A percentile compares a stretch with the other conserved stretches of the same genome.
Evolutionary conservation across 1,139 yeast species (phyloP).

Genomic region (Trichomonascaceae sp.): DNA sequence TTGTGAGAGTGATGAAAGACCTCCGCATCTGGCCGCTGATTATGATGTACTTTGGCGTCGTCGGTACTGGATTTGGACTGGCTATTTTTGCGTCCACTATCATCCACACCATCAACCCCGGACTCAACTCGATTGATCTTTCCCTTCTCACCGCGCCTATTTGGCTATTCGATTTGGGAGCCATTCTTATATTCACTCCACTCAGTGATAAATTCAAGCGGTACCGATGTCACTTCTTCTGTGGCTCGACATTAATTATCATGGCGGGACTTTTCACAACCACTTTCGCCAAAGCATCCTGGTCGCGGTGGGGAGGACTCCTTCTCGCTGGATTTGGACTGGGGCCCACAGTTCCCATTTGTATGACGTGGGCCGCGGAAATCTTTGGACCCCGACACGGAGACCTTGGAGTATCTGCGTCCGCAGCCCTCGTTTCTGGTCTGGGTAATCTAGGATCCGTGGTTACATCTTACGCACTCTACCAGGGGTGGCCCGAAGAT

Average conservation of each 20-base stretch:
- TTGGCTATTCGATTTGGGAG: conserved; percentile 78
- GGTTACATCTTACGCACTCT: conserved; percentile 72
- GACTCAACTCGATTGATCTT: conserved; percentile 51
- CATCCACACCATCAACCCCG: conserved; percentile 50
- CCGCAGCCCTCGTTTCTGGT: conserved; percentile 75
- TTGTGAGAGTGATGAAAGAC: conserved; percentile 45
- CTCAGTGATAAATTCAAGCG: conserved; percentile 57
- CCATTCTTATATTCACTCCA: conserved; percentile 64
- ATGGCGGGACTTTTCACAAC: conserved; percentile 65
- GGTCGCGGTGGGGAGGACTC: conserved; percentile 73
- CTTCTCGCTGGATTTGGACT: conserved; percentile 74
- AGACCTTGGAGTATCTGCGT: conserved; percentile 74
- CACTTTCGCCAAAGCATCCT: conserved; percentile 58
- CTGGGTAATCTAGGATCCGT: conserved; percentile 80
- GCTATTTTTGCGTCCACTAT: conserved; percentile 83
- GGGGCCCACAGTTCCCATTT: conserved; percentile 83
- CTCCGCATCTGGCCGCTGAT: conserved; percentile 66
- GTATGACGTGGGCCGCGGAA: conserved; percentile 79
- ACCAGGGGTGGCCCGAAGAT: conserved; percentile 81
- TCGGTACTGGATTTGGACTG: conserved; percentile 76
- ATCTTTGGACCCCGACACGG: conserved; percentile 62
- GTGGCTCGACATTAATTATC: conserved; percentile 48
- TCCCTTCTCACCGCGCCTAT: conserved; percentile 77
- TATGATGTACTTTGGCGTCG: conserved; percentile 86
- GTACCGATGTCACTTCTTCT: conserved; percentile 48